Evolutionary conservation across 805 yeast genomes (phyloP), one percentile per base, ranked within the genome.

Genomic region (Ogataea zsoltii): DNA sequence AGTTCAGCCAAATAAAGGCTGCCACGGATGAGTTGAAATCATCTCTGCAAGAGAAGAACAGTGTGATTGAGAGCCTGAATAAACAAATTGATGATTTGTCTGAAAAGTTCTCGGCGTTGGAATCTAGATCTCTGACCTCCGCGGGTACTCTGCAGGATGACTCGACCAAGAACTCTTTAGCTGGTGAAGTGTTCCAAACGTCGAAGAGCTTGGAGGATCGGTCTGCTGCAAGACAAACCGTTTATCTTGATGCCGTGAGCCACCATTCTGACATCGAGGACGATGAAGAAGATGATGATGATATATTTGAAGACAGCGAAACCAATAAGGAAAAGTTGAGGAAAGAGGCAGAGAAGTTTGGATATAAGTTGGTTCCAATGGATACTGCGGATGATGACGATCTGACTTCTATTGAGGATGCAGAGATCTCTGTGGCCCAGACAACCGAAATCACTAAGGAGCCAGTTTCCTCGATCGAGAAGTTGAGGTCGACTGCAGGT

Each of bases 321-420:
- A 52, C 63, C 9, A 15, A 31, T 2, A 60, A 61, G 38, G 69
- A 61, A 1, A 66, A 62, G 13, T 42, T 73, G 15, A 58, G 62
- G 35, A 53, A 56, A 15, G 56, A 60, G 36, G 77, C 77, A 2
- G 54, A 56, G 14, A 60, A 57, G 10, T 55, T 68, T 23, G 70
- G 72, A 10, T 58, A 64, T 55, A 60, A 54, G 17, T 46, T 75
- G 31, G 63, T 70, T 13, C 65, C 74, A 16, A 12, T 60, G 28
- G 46, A 45, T 11, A 55, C 55, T 3, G 15, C 38, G 7, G 48
- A 46, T 26, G 61, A 51, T 14, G 46, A 41, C 16, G 58, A 54
- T 32, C 53, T 44, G n/a, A 54, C 65, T 11, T 53, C 61, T 3
- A 45, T 56, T 16, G 57, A 49, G 29, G 66, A 56, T n/a, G 51